Evolutionary conservation across 2,329 filamentous ascomycete genomes (phyloP), one percentile per base, ranked within the genome.

Genomic region (Alternaria solani): DNA sequence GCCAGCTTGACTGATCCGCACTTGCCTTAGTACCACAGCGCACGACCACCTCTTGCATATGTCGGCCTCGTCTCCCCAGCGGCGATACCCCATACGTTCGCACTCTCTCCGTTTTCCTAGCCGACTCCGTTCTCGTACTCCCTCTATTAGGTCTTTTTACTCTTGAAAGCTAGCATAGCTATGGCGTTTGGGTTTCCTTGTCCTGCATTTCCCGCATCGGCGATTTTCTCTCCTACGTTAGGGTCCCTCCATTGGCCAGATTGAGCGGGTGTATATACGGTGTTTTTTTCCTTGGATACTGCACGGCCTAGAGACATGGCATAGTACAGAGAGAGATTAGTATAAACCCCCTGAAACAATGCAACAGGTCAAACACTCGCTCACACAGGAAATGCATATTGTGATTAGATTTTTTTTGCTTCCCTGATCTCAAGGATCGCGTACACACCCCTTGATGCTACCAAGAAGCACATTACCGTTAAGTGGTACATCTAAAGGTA

Each of bases 71-170:
- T 54, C 55, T 12, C 12, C 52, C 48, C 34, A 54, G 43, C 63
- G 49, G 12, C 57, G 52, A 26, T 32, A 28, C 30, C 52, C 46
- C 12, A 28, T 52, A 36, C 43, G 28, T 56, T 54, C 58, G 28
- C 47, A 51, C 23, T 52, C 60, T 20, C 43, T 60, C 44, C 59
- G 44, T 51, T 62, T 62, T 55, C 55, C 59, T 47, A 62, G 51
- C 43, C 59, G 55, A 32, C 23, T 62, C 39, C 55, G 49, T 55
- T 55, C 55, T 47, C 36, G 57, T 36, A 43, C 51, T 30, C 57
- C 44, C 44, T 59, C 57, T 12, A 38, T 59, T 20, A 32, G 25
- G 44, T 59, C 57, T 28, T 59, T 59, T 59, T 46, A 46, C 43
- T 59, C 52, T 39, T 59, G 52, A 59, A 54, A 39, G 14, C 32